phyloP scores from a whole-genome alignment of 108 stramenopile species.

The Cyclotella atomus region DNA sequence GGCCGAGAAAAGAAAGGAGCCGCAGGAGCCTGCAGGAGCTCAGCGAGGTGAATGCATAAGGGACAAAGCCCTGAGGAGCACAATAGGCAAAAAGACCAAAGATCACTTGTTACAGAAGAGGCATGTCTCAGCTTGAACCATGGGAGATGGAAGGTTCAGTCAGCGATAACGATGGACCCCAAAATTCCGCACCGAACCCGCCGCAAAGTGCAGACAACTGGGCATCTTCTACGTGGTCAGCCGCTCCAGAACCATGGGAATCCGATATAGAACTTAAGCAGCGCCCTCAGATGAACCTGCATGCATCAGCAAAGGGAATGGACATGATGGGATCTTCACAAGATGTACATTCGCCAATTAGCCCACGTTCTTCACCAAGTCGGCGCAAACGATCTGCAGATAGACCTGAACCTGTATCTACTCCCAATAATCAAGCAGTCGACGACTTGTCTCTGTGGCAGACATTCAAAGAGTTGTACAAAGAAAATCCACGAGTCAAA shows the following conservation, averaged over 20 bases:
- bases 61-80: no score
- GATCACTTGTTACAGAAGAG: no score
- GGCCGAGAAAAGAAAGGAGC: no score
- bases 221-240: not conserved
- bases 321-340: not conserved
- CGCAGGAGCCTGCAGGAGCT: no score
- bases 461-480: constrained; percentile 27
- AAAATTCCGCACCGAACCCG: not conserved
- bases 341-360: not conserved
- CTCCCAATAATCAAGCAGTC: not conserved
- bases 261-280: not conserved
- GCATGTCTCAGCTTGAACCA: not conserved
- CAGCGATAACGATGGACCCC: not conserved
- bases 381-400: no score
- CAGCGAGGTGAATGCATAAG: no score
- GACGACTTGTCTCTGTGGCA: constrained; percentile 33
- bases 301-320: not conserved
- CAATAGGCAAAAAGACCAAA: no score
- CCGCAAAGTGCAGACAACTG: not conserved
- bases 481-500: constrained; percentile 13
- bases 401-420: not conserved
- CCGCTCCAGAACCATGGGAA: not conserved
- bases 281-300: not conserved
- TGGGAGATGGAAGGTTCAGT: not conserved
- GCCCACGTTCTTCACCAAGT: not conserved